These are phyloP conservation scores for Cyberlindnera amylophila DNA, from an alignment of 805 yeast genomes.

Conservation along the genomic window DNA sequence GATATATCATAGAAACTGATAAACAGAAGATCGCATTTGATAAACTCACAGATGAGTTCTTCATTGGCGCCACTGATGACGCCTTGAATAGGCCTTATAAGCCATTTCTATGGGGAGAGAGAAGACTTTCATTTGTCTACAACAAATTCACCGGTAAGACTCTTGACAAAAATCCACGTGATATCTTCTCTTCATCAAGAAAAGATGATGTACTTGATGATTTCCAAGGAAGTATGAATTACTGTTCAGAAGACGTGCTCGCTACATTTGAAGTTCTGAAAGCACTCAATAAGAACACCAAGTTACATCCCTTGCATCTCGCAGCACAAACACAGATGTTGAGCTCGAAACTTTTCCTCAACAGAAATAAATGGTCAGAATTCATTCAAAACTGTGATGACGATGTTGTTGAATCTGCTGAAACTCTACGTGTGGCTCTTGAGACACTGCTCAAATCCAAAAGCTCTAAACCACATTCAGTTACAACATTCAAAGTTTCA, in stretches of 20 bases:
- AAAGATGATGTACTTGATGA: slow-evolving; percentile 48
- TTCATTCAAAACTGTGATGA: neutral
- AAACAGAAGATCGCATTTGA: neutral
- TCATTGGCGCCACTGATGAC: neutral
- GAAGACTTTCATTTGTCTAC: slow-evolving; percentile 11
- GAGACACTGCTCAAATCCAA: neutral
- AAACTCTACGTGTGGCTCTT: neutral
- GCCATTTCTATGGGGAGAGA: neutral
- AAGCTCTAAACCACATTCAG: neutral
- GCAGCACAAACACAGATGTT: slow-evolving; percentile 5
- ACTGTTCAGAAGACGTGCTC: slow-evolving; percentile 78
- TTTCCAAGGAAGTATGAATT: slow-evolving; percentile 57
- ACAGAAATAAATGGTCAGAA: slow-evolving; percentile 1
- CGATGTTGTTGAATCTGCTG: neutral
- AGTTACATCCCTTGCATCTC: slow-evolving; percentile 7
- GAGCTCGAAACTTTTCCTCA: slow-evolving; percentile 5
- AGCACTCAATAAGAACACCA: neutral
- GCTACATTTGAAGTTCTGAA: slow-evolving; percentile 64
- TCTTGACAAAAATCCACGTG: slow-evolving; percentile 62
- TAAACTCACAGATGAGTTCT: slow-evolving; percentile 2
- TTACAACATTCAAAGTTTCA: too few species aligned
- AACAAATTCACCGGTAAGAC: slow-evolving; percentile 38
- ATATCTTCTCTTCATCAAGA: slow-evolving; percentile 51
- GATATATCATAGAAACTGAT: neutral
- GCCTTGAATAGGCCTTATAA: neutral